These are phyloP conservation scores for Talaromyces atroroseus DNA, from an alignment of 2,329 filamentous ascomycete species.

Conservation along the genomic window DNA sequence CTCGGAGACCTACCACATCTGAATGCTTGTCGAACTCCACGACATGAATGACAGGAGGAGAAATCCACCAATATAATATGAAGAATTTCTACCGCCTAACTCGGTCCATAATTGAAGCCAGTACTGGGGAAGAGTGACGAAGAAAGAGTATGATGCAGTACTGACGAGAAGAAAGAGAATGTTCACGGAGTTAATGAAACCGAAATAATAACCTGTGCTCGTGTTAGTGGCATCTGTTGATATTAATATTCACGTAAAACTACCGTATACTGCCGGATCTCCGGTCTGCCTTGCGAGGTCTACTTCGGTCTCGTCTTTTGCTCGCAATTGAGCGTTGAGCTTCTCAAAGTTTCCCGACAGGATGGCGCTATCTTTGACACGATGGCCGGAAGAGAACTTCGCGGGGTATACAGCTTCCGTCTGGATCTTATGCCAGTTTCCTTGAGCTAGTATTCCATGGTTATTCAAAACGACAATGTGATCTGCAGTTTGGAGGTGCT, in stretches of 20 bases:
- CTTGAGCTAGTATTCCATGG: conserved; percentile 1
- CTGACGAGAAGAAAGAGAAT: background rate
- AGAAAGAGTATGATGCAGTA: conserved; percentile 6
- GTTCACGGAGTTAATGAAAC: background rate
- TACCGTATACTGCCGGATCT: conserved; percentile 8
- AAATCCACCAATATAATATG: conserved; percentile 4
- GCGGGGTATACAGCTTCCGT: background rate
- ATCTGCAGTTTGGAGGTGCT: background rate
- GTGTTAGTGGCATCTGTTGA: background rate
- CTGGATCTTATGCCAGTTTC: conserved; percentile 1
- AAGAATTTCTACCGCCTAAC: background rate
- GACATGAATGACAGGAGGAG: background rate
- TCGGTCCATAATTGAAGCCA: conserved; percentile 10
- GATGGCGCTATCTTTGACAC: background rate
- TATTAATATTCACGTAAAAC: background rate
- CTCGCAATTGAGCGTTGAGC: conserved; percentile 1
- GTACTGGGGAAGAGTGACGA: conserved; percentile 6
- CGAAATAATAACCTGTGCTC: conserved; percentile 3
- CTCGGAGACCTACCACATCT: conserved; percentile 3
- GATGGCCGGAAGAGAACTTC: background rate
- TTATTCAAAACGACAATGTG: background rate
- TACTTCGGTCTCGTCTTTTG: conserved; percentile 1
- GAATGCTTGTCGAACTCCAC: background rate
- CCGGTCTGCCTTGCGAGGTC: conserved; percentile 8
- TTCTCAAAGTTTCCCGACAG: background rate